Conservation (phyloP, 2,329 filamentous ascomycete species). For the Colletotrichum viniferum region DNA sequence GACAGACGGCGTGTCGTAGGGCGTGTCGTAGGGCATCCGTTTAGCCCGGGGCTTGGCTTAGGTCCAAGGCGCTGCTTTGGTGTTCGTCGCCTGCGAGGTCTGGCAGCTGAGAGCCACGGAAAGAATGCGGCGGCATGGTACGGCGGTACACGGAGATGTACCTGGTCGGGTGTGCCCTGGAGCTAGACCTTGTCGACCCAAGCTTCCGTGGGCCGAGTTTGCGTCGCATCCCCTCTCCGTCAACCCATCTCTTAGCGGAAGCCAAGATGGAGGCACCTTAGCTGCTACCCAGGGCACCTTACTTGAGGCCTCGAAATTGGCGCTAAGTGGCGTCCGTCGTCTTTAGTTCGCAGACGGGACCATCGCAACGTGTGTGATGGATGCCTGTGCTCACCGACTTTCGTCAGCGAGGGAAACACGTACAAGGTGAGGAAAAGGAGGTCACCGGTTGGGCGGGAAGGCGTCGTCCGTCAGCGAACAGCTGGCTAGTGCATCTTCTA, state of each 20-base stretch:
- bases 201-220: slow-evolving; percentile 15
- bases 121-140: not conserved
- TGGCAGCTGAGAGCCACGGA: not conserved
- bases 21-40: not conserved
- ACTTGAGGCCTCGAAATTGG: slow-evolving; percentile 10
- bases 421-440: not conserved
- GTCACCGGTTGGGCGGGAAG: not conserved
- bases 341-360: not conserved
- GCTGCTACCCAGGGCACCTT: slow-evolving; percentile 18
- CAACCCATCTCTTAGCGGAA: slow-evolving; percentile 18
- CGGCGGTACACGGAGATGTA: not conserved
- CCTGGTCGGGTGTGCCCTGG: slow-evolving; percentile 3
- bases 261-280: slow-evolving; percentile 17
- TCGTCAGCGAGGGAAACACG: slow-evolving; percentile 1
- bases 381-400: slow-evolving; percentile 6
- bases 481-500: slow-evolving; percentile 12
- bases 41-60: not conserved
- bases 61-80: not conserved
- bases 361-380: slow-evolving; percentile 6
- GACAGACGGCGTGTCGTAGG: not conserved
- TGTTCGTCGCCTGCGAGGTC: not conserved
- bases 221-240: slow-evolving; percentile 18
- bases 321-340: slow-evolving; percentile 5
- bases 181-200: slow-evolving; percentile 14
- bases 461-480: not conserved